Percentiles rank a stretch among this genome's conserved stretches.
phyloP scores from a whole-genome alignment of 2,329 filamentous ascomycete species.

The Mollisiaceae sp. region DNA sequence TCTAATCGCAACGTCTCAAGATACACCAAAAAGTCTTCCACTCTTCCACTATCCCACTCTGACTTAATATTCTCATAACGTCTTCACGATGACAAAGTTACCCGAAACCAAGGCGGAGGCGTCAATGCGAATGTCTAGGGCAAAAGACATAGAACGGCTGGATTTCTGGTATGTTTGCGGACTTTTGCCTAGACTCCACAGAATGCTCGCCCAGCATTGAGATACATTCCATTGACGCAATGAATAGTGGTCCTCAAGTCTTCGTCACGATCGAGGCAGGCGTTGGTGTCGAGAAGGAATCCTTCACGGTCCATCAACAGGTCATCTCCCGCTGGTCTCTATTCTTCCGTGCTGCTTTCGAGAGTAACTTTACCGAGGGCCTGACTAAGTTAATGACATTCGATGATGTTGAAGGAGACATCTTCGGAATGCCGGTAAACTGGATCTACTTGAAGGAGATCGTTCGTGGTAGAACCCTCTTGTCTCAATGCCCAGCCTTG shows the following conservation, averaged over 20 bases:
- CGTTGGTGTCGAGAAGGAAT: background rate
- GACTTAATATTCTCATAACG: no score
- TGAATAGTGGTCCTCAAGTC: background rate
- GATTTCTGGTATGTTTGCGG: background rate
- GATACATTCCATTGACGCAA: no score
- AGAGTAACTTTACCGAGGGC: background rate
- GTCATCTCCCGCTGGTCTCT: background rate
- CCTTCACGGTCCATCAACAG: background rate
- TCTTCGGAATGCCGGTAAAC: background rate
- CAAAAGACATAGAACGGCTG: background rate
- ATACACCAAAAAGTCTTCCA: no score
- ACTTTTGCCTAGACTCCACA: no score
- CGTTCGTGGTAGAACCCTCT: background rate
- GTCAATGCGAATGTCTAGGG: background rate
- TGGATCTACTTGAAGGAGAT: background rate
- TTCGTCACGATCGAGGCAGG: constrained; percentile 2
- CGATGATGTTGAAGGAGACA: background rate
- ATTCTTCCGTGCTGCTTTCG: constrained; percentile 1
- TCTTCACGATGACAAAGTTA: background rate
- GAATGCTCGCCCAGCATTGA: no score
- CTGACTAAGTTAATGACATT: background rate
- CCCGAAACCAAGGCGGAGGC: background rate
- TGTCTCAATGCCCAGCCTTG: background rate
- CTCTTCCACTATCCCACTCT: no score
- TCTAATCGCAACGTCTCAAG: no score